A percentile compares a stretch with the other conserved stretches of the same genome.
Evolutionary conservation across 2,329 filamentous ascomycete genomes (phyloP).

Genomic region (Thielaviopsis populi): DNA sequence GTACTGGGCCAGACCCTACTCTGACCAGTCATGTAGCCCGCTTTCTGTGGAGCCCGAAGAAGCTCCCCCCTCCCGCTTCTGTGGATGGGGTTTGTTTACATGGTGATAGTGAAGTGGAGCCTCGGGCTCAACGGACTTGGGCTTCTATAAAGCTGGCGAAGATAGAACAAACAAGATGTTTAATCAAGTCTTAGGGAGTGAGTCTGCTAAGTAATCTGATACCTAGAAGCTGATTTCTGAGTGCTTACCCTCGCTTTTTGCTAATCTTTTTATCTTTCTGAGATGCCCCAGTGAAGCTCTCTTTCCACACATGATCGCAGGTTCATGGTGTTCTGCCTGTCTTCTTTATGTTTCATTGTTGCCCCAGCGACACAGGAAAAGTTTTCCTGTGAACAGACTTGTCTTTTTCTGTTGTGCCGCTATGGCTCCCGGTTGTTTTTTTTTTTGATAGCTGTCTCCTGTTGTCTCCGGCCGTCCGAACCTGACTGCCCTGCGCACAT

Average conservation of each 20-base stretch:
- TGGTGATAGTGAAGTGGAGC: neutral
- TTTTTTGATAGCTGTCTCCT: conserved; percentile 2
- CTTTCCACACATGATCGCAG: neutral
- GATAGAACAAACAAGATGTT: too few relatives aligned
- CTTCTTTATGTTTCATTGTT: neutral
- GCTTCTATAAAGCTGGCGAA: neutral
- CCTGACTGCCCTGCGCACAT: neutral
- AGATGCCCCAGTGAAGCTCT: neutral
- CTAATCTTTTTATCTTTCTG: neutral
- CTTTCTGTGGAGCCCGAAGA: neutral
- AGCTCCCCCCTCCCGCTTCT: neutral
- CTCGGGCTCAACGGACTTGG: neutral
- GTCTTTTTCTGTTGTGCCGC: neutral
- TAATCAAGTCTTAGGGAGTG: too few relatives aligned
- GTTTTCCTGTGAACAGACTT: neutral
- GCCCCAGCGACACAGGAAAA: neutral
- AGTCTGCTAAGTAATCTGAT: too few relatives aligned
- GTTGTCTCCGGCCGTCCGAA: neutral
- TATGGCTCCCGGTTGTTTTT: neutral
- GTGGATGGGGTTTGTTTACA: neutral
- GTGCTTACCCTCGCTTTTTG: too few relatives aligned
- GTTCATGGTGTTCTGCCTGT: neutral
- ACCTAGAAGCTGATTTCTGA: too few relatives aligned
- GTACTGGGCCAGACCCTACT: neutral
- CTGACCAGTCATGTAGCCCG: neutral